Conservation (phyloP, 208 protist species). For the Trypanosoma boissoni region DNA sequence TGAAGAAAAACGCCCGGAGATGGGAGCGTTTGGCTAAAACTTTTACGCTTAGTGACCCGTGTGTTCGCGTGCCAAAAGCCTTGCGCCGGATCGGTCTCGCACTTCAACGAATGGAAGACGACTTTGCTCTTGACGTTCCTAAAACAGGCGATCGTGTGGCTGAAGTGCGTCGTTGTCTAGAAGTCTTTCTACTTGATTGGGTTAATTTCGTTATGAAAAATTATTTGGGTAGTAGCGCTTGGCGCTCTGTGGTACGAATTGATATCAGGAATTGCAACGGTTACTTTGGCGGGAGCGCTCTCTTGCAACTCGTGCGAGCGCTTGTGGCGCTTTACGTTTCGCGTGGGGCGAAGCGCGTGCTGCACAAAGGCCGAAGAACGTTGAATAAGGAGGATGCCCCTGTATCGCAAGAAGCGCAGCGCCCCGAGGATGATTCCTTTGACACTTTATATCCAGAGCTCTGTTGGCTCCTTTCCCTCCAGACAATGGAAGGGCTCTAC, state of each 20-base stretch:
- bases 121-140: conserved; percentile 15
- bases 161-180: conserved; percentile 28
- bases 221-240: neutral
- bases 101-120: conserved; percentile 45
- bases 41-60: conserved; percentile 40
- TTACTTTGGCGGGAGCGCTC: conserved; percentile 32
- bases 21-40: conserved; percentile 85
- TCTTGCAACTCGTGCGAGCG: conserved; percentile 59
- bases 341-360: conserved; percentile 11
- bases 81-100: conserved; percentile 28
- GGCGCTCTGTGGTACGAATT: conserved; percentile 29
- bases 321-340: conserved; percentile 36
- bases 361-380: neutral
- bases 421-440: neutral
- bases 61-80: conserved; percentile 29
- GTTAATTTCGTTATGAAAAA: conserved; percentile 65
- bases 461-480: conserved; percentile 36
- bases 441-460: conserved; percentile 39
- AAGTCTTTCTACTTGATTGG: conserved; percentile 66
- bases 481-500: conserved; percentile 59
- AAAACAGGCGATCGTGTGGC: neutral
- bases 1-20: conserved; percentile 36
- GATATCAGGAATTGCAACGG: conserved; percentile 17
- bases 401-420: neutral
- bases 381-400: neutral